Conservation (phyloP, 1,284 basidiomycete species). For the Binderoboletus segoi region DNA sequence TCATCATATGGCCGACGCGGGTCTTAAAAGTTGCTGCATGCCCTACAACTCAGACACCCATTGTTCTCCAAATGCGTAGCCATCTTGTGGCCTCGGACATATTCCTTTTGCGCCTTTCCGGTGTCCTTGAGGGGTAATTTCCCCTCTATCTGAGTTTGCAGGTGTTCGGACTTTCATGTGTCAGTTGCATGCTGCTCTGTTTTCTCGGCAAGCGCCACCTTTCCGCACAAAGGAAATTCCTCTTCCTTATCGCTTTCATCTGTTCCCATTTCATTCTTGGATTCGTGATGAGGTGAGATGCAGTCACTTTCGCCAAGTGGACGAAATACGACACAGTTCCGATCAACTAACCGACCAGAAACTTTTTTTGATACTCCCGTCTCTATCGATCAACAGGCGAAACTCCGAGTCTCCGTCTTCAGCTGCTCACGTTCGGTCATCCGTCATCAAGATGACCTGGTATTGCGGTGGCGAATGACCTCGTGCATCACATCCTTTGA, state of each 20-base stretch:
- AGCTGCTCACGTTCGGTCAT: constrained; percentile 16
- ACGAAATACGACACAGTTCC: constrained; percentile 14
- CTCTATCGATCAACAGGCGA: constrained; percentile 12
- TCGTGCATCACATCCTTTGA: constrained; percentile 27
- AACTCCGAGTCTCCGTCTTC: constrained; percentile 24
- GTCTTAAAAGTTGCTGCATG: constrained; percentile 9
- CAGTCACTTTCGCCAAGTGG: constrained; percentile 15
- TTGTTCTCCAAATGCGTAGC: constrained; percentile 14
- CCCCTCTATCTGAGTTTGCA: constrained; percentile 36
- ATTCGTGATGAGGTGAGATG: constrained; percentile 21
- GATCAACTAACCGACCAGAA: constrained; percentile 21
- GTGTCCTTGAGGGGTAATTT: constrained; percentile 20
- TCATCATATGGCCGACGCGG: constrained; percentile 5
- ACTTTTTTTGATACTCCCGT: constrained; percentile 22
- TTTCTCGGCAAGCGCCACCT: constrained; percentile 31
- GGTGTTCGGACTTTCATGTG: constrained; percentile 37
- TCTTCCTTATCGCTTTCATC: constrained; percentile 28
- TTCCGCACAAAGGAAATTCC: constrained; percentile 16
- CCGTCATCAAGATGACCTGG: constrained; percentile 12
- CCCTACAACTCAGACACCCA: constrained; percentile 8
- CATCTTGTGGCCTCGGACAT: constrained; percentile 10
- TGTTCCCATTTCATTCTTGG: constrained; percentile 11
- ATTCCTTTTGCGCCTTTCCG: constrained; percentile 8
- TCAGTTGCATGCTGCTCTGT: constrained; percentile 26
- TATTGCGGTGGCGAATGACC: constrained; percentile 23